Conservation (phyloP, 1,284 basidiomycete genomes). For the Macrocystidia cucumis region DNA sequence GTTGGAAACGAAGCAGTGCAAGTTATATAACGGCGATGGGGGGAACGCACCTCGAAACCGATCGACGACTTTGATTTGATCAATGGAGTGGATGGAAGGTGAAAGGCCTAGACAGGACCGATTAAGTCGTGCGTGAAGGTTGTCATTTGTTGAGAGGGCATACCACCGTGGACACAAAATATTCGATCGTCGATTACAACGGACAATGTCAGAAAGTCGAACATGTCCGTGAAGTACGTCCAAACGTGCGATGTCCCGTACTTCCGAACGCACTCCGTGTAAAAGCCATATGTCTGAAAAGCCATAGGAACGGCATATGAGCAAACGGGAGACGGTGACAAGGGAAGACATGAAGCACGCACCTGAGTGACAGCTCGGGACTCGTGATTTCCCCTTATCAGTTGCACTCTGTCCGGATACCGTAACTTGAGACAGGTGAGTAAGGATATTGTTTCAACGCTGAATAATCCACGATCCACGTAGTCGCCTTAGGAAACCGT, state of each 20-base stretch:
- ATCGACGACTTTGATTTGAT: slow-evolving; percentile 99
- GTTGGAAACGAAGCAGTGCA: no score
- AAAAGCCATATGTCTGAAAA: slow-evolving; percentile 94
- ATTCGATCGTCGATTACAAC: slow-evolving; percentile 99
- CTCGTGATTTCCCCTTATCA: slow-evolving; percentile 98
- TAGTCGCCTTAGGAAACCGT: slow-evolving; percentile 72
- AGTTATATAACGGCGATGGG: no score
- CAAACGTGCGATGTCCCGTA: slow-evolving; percentile 96
- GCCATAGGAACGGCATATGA: background rate
- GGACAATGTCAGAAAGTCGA: slow-evolving; percentile 95
- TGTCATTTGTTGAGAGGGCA: slow-evolving; percentile 14
- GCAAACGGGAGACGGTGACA: slow-evolving; percentile 5
- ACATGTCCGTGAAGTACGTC: slow-evolving; percentile 99
- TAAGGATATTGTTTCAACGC: slow-evolving; percentile 97
- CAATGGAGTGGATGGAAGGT: slow-evolving; percentile 97
- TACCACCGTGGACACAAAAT: slow-evolving; percentile 98
- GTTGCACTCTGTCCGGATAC: slow-evolving; percentile 94
- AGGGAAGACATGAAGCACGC: slow-evolving; percentile 17
- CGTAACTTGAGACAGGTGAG: slow-evolving; percentile 95
- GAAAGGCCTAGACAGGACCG: slow-evolving; percentile 62
- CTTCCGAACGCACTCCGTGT: slow-evolving; percentile 96
- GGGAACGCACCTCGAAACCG: slow-evolving; percentile 94
- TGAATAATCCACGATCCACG: slow-evolving; percentile 95
- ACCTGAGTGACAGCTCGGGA: slow-evolving; percentile 97
- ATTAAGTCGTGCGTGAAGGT: slow-evolving; percentile 10